phyloP scores from a whole-genome alignment of 805 yeast genomes.

The Debaryomyces tyrocola region DNA sequence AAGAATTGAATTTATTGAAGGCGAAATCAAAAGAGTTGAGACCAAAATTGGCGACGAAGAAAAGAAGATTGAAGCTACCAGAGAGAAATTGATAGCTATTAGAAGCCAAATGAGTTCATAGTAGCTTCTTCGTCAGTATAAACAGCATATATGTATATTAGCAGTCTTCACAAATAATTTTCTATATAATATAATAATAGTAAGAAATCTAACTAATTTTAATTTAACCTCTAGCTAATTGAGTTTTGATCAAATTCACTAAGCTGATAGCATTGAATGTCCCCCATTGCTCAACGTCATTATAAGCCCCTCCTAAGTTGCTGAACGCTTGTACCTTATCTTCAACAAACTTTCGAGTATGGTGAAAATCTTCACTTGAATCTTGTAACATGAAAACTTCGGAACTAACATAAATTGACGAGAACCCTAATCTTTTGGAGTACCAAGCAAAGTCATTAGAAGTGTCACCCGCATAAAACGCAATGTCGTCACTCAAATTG shows the following conservation, averaged over 20 bases:
- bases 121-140: not conserved
- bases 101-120: conserved; percentile 31
- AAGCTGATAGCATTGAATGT: conserved; percentile 64
- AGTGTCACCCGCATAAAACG: conserved; percentile 74
- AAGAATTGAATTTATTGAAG: conserved; percentile 82
- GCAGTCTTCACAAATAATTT: conserved; percentile 4
- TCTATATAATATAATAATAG: not conserved
- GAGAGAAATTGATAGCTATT: conserved; percentile 53
- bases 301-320: conserved; percentile 58
- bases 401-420: conserved; percentile 67
- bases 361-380: conserved; percentile 49
- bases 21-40: conserved; percentile 77
- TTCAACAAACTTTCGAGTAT: conserved; percentile 66
- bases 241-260: conserved; percentile 69
- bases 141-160: not conserved
- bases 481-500: conserved; percentile 77
- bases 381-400: conserved; percentile 85
- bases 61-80: conserved; percentile 55
- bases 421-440: conserved; percentile 72
- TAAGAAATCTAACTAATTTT: not conserved
- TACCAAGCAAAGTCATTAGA: conserved; percentile 91
- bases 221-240: conserved; percentile 58
- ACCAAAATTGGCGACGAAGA: conserved; percentile 51
- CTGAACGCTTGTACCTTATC: conserved; percentile 55
- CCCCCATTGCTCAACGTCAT: conserved; percentile 72